Base-by-base conservation (phyloP, 768 basidiomycete species). In the Thelephora ganbajun region DNA sequence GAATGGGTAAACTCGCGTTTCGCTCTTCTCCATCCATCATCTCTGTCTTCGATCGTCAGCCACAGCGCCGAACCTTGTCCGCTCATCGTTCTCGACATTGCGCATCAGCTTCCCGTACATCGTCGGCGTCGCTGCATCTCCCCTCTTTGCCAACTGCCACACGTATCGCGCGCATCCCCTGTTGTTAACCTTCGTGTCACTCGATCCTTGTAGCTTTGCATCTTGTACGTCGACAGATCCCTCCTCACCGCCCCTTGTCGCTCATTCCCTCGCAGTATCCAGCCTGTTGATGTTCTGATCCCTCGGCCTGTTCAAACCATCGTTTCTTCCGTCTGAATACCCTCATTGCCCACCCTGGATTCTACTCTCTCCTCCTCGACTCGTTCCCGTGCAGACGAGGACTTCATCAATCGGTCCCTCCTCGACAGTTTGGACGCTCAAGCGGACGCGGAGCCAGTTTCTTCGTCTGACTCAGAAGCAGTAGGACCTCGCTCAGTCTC, bases 331-430 rank as follows among this genome's bases (percentile, higher is more conserved):
- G 35, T 45, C 50, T 39, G 44, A 48, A 47, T 49, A 50, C 37
- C 23, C 45, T 47, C 56, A 19, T 48, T 57, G 57, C 59, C 53
- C 61, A 58, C 33, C 56, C 58, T 66, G 64, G 61, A 61, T 48
- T 61, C 62, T 46, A 53, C 63, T 11, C 59, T 57, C 50, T 53
- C 60, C 35, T 57, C 63, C 52, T 46, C 56, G 44, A 48, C 56
- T 48, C 50, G 52, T 39, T 46, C 61, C 33, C 56, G 54, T 26
- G 53, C 58, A 43, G 81, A 79, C 76, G 86, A 89, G 75, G 85
- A 83, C 65, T 79, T 80, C 58, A 86, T 89, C 61, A 89, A 88
- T 69, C 80, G 80, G 62, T 87, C 85, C 47, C 73, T 89, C 50
- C 67, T 89, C 55, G 86, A 84, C 63, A 83, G 80, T 36, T 74